A percentile compares a stretch with the other conserved stretches of the same genome.
Evolutionary conservation across 129 eudicot species (phyloP).

Genomic region (Arctium minus): DNA sequence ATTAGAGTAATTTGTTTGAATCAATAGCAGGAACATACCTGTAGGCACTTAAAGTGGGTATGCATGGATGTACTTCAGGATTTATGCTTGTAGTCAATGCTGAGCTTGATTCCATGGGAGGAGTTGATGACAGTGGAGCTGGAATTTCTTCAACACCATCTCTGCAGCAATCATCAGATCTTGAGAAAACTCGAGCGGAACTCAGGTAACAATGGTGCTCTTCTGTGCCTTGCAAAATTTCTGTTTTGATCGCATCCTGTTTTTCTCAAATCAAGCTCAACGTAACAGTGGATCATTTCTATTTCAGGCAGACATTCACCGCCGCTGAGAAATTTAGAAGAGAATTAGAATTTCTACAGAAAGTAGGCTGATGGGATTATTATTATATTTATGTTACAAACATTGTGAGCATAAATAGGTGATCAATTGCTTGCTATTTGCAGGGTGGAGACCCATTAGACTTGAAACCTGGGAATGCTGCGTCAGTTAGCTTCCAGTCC

Average conservation of each 20-base stretch:
- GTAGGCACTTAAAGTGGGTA: slow-evolving; percentile 47
- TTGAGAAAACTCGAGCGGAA: slow-evolving; percentile 85
- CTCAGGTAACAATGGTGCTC: slow-evolving; percentile 53
- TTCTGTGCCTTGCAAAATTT: slow-evolving; percentile 9
- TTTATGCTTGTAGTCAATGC: slow-evolving; percentile 74
- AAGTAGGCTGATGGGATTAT: slow-evolving; percentile 49
- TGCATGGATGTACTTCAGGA: slow-evolving; percentile 71
- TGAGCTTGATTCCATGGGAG: slow-evolving; percentile 99
- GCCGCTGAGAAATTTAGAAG: slow-evolving; percentile 70
- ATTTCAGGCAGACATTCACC: slow-evolving; percentile 73
- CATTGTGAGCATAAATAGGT: slow-evolving; percentile 9
- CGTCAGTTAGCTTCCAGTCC: slow-evolving; percentile 82
- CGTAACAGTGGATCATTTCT: background rate
- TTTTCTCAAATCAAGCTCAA: background rate
- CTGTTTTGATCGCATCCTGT: background rate
- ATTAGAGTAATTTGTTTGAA: background rate
- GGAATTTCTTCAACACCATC: slow-evolving; percentile 63
- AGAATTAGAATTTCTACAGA: slow-evolving; percentile 87
- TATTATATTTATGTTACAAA: slow-evolving; percentile 4
- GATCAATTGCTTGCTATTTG: slow-evolving; percentile 14
- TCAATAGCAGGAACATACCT: slow-evolving; percentile 41
- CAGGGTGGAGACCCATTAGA: slow-evolving; percentile 98
- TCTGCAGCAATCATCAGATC: slow-evolving; percentile 58
- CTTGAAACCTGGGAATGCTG: slow-evolving; percentile 54
- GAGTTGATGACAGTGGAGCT: slow-evolving; percentile 68